Evolutionary conservation across 306 rosid genomes (phyloP).

Genomic region (Malus sieversii): DNA sequence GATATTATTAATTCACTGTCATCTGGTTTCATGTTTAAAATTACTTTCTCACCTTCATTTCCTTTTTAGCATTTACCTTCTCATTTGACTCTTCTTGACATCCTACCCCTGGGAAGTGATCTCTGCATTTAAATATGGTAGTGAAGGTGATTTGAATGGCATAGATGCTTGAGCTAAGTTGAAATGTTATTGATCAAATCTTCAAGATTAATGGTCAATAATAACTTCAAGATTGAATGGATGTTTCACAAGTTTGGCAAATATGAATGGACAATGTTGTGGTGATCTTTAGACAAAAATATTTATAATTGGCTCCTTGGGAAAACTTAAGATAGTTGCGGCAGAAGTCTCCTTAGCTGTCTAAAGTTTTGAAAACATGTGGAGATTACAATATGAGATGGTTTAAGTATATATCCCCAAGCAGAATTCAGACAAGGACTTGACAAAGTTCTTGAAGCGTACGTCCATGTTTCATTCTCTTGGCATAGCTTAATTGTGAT

Average conservation of each 20-base stretch:
- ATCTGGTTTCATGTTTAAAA: too few relatives aligned
- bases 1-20: too few relatives aligned
- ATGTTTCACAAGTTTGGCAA: neutral
- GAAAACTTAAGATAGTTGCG: neutral
- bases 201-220: neutral
- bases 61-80: too few relatives aligned
- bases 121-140: neutral
- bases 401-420: neutral
- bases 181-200: neutral
- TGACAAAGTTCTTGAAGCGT: neutral
- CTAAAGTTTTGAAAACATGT: neutral
- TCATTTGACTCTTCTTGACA: too few relatives aligned
- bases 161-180: neutral
- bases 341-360: neutral
- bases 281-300: neutral
- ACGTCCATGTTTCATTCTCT: neutral
- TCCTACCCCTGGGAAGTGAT: neutral
- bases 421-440: neutral
- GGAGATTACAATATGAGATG: neutral
- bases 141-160: neutral
- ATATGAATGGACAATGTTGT: neutral
- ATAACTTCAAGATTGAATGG: neutral
- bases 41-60: too few relatives aligned
- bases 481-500: neutral
- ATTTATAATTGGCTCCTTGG: neutral